Percentiles rank a stretch among this genome's conserved stretches.
These are phyloP conservation scores for Coprinellus micaceus DNA, from an alignment of 768 basidiomycete genomes.

Conservation along the genomic window DNA sequence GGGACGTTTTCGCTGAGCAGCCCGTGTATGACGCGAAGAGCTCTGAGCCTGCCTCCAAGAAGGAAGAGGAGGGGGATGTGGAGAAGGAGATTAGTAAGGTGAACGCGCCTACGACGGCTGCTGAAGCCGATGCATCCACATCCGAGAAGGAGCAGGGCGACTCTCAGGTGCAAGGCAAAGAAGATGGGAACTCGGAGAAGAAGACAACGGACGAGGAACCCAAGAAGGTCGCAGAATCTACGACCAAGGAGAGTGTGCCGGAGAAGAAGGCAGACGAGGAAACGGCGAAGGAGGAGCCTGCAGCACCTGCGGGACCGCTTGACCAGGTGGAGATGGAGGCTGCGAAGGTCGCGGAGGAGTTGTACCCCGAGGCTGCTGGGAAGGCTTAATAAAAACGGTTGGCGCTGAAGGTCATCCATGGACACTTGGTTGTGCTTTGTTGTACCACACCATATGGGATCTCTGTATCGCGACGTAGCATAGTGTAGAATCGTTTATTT, in stretches of 20 bases:
- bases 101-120: neutral
- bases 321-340: conserved; percentile 44
- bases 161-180: conserved; percentile 1
- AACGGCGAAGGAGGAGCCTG: conserved; percentile 3
- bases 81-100: neutral
- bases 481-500: neutral
- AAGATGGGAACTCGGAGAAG: conserved; percentile 22
- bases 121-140: too few relatives aligned
- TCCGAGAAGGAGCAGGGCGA: too few relatives aligned
- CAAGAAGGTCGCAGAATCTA: conserved; percentile 11
- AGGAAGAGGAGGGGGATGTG: neutral
- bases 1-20: conserved; percentile 63
- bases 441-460: too few relatives aligned
- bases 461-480: neutral
- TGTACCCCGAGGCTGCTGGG: conserved; percentile 42
- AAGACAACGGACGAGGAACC: conserved; percentile 5
- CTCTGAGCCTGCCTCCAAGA: neutral
- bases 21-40: conserved; percentile 23
- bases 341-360: conserved; percentile 41
- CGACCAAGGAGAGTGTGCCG: conserved; percentile 3
- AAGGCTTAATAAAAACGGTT: neutral
- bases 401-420: neutral
- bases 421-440: too few relatives aligned
- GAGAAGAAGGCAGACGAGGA: conserved; percentile 10
- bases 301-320: conserved; percentile 32